These are phyloP conservation scores for Bretschneidera sinensis DNA, from an alignment of 345 rosid genomes.

Conservation along the genomic window DNA sequence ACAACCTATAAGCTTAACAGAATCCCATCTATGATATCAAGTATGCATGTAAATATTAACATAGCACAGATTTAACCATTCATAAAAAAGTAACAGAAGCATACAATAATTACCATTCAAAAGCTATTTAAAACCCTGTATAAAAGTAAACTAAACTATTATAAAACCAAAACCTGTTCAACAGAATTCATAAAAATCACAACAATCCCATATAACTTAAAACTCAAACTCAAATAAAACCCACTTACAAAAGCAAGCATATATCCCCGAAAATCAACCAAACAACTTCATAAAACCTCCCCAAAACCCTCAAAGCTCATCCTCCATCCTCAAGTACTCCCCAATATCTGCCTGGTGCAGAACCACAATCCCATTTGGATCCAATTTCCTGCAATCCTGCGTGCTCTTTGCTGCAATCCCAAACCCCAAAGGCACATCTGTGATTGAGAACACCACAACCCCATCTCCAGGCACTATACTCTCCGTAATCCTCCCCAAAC, in stretches of 20 bases:
- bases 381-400: conserved; percentile 84
- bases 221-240: background rate
- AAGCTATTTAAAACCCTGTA: too few species aligned
- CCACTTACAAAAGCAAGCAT: background rate
- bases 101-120: background rate
- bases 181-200: too few species aligned
- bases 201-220: background rate
- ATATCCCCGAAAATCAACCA: too few species aligned
- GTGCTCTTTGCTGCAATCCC: conserved; percentile 76
- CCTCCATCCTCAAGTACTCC: conserved; percentile 87
- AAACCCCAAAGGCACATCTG: conserved; percentile 82
- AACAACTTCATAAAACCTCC: conserved; percentile 3
- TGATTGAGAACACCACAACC: conserved; percentile 83
- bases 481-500: conserved; percentile 81
- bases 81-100: too few species aligned
- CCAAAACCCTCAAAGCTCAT: conserved; percentile 50
- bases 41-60: too few species aligned
- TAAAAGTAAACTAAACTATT: background rate
- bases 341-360: conserved; percentile 85
- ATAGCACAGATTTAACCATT: too few species aligned
- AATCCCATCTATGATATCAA: too few species aligned
- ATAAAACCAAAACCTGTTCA: background rate
- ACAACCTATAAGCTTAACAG: too few species aligned
- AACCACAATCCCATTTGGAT: conserved; percentile 80
- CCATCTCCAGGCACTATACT: conserved; percentile 76